These are phyloP conservation scores for Zygosaccharomyces bisporus DNA, from an alignment of 805 yeast species.

Conservation along the genomic window DNA sequence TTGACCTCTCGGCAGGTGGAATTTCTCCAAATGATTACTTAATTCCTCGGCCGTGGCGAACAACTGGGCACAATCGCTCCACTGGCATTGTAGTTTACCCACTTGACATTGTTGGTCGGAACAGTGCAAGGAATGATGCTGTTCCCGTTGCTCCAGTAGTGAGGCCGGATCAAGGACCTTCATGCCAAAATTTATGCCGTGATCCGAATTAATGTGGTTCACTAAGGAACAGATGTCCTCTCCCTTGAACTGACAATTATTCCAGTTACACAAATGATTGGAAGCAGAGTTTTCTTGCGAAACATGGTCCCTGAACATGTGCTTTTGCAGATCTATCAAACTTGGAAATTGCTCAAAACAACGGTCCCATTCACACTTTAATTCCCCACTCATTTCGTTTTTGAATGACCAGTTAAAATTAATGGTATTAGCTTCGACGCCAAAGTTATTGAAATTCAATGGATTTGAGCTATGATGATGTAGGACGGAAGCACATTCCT, in stretches of 20 bases:
- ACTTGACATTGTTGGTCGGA: conserved; percentile 7
- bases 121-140: conserved; percentile 17
- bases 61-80: conserved; percentile 44
- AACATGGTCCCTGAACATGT: conserved; percentile 49
- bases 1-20: conserved; percentile 73
- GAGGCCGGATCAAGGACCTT: conserved; percentile 23
- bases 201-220: conserved; percentile 53
- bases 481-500: conserved; percentile 2
- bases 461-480: conserved; percentile 8
- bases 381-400: conserved; percentile 18
- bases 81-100: conserved; percentile 20
- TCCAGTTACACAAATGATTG: conserved; percentile 61
- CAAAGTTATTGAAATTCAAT: background rate
- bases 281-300: conserved; percentile 23
- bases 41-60: conserved; percentile 58
- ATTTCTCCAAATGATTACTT: conserved; percentile 63
- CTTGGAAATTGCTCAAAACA: conserved; percentile 47
- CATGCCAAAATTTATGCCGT: conserved; percentile 39
- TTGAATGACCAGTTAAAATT: conserved; percentile 44
- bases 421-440: conserved; percentile 26
- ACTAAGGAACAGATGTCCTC: conserved; percentile 51
- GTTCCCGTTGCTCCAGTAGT: conserved; percentile 17
- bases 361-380: conserved; percentile 66
- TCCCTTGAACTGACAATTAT: conserved; percentile 58
- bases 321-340: conserved; percentile 45